Evolutionary conservation across 345 rosid genomes (phyloP), one percentile per base, ranked within the genome.

Genomic region (Trapa bicornis): DNA sequence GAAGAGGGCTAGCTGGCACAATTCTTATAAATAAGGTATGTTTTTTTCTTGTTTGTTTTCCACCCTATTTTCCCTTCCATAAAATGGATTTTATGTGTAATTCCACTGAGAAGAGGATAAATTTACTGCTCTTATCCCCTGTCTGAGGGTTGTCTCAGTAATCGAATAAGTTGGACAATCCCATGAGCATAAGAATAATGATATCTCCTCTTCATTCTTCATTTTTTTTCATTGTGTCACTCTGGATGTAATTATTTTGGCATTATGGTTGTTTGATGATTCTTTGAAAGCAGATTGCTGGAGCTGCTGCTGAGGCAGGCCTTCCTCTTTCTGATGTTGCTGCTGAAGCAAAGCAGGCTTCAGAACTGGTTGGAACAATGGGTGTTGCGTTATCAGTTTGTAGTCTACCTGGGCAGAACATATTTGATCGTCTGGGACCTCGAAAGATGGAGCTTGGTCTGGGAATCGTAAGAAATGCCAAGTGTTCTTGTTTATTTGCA

Each of bases 401-500:
- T 74, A 90, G 96, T 37, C 79, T 80, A 70, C 97, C 99, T 67
- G 96, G 99, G 67, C 96, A 78, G 77, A 86, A 79, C 72, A 84
- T 94, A 63, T 86, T 97, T 39, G 97, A 93, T 67, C 94, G 98
- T 73, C 74, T 93, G 82, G 97, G 96, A 64, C 82, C 87, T 14
- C 91, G 84, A 67, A 93, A 90, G 80, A 90, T 93, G 88, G 98
- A 93, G 72, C 97, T 93, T 52, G 98, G 98, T 72, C 94, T 90
- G 73, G 97, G 97, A 86, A 87, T 93, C 73, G 98, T 93, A 83
- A 83, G 96, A 78, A 71, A 57, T 65, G 41, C 43, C 17, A 39
- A 16, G 52, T 8, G 8, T 41, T 48, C n/a, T 57, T 17, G 15
- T 54, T 10, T 71, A 65, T 3, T 58, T 58, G 35, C 22, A 37